phyloP scores from a whole-genome alignment of 2,329 filamentous ascomycete species.

The Claviceps lovelessii region DNA sequence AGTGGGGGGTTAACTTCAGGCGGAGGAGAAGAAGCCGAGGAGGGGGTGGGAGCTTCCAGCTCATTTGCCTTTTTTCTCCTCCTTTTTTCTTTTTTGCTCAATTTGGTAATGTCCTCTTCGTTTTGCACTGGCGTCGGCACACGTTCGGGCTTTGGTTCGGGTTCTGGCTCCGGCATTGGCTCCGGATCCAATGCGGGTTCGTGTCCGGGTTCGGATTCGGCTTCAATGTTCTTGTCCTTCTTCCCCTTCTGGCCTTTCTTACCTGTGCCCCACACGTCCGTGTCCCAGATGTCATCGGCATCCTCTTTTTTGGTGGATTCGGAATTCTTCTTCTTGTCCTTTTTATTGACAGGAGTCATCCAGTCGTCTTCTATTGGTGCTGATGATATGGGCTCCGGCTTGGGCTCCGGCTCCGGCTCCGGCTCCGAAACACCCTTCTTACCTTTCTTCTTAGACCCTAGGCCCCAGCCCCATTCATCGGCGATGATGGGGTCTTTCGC shows the following conservation, averaged over 20 bases:
- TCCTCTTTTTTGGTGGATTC: conserved; percentile 8
- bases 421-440: conserved; percentile 14
- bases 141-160: conserved; percentile 9
- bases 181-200: background rate
- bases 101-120: conserved; percentile 15
- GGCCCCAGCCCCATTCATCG: conserved; percentile 22
- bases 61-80: conserved; percentile 15
- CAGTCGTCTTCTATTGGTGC: conserved; percentile 17
- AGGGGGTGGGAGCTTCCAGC: background rate
- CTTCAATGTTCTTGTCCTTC: conserved; percentile 23
- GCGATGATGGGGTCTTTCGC: conserved; percentile 10
- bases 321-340: conserved; percentile 16
- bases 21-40: background rate
- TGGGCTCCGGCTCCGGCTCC: conserved; percentile 8
- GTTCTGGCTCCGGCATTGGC: conserved; percentile 13
- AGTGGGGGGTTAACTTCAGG: background rate
- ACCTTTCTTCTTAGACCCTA: conserved; percentile 27
- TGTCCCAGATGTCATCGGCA: conserved; percentile 1
- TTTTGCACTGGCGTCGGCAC: conserved; percentile 14
- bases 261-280: background rate
- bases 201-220: conserved; percentile 5
- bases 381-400: conserved; percentile 7
- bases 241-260: conserved; percentile 19
- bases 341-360: conserved; percentile 12
- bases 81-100: conserved; percentile 18